Base-by-base conservation (phyloP, 2,329 filamentous ascomycete genomes). In the Colletotrichum melonis region DNA sequence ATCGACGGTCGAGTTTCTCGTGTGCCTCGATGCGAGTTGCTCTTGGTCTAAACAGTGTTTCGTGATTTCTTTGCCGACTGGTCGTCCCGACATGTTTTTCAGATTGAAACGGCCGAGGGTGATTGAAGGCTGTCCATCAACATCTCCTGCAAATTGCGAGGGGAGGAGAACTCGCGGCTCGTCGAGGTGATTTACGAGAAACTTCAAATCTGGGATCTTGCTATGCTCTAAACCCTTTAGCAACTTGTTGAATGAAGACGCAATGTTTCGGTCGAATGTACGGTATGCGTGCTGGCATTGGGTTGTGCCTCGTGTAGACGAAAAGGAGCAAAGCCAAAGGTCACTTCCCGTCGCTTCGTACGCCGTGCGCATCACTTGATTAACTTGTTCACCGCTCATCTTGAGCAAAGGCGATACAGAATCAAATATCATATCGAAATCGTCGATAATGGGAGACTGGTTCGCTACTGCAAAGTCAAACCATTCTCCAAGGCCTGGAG, bases 181-280 rank as follows among this genome's bases (percentile, higher is more conserved):
- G 63, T 89, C 86, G 4, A 88, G 78, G 52, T 84, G 82, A 58
- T 88, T 89, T 16, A 88, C 78, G 0, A 88, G 79, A 28, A 88
- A 83, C 9, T 78, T 79, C 12, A 86, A 67, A 30, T 87, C 78
- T 0, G 85, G 83, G 5, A 86, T 59, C 2, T 71, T 56, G 0
- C 76, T 78, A 11, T 8, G 11, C 0, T 62, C 67, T 0, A 82
- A 59, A 4, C 76, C 77, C 4, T 74, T 76, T 5, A 84, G 49
- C 3, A 83, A 63, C 1, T 38, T 78, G 22, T 83, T 78, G 16
- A 86, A 83, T 1, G 81, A 67, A 1, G 73, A 55, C 1, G 72
- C 72, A 4, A 84, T 78, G 54, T 83, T 77, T 22, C 82, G 78
- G 66, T 84, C 84, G 24, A 78, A 82, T 0, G 16, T 75, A 0